Evolutionary conservation across 2,329 filamentous ascomycete genomes (phyloP), one percentile per base, ranked within the genome.

Genomic region (Sphaerulina populicola): DNA sequence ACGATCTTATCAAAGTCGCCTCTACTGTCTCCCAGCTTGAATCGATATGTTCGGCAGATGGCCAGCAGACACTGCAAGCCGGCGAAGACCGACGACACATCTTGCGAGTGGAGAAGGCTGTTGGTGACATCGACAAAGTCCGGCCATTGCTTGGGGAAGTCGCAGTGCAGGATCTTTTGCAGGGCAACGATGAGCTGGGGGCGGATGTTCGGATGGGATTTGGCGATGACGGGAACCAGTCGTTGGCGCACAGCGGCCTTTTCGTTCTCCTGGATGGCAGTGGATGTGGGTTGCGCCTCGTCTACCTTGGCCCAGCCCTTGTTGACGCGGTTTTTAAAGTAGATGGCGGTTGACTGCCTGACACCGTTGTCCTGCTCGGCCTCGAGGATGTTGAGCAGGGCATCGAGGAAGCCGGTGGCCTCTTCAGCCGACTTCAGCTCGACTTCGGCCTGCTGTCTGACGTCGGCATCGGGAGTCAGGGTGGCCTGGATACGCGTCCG

Each of bases 271-370:
- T 86, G 71, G 95, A 93, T 62, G 83, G 75, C 62, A 81, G 82
- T 62, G 30, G 55, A 55, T 31, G 55, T 51, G 41, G 60, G 53
- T 64, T 80, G 78, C 57, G 83, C 79, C 59, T 91, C 85, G 59
- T 94, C 87, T 65, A 78, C 77, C 57, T 80, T 82, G 50, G 84
- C 79, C 93, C 93, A 98, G 64, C 88, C 89, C 67, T 90, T 86
- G 69, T 86, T 91, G 69, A 97, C 86, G 68, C 90, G 86, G 74
- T 98, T 97, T 76, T 98, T 98, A 69, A 97, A 82, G 73, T 97
- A 98, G 63, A 98, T 88, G 66, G 91, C 90, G 66, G 89, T 88
- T 55, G 91, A 91, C 52, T 96, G 78, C 65, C 90, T 85, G 61
- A 96, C 81, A 57, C 84, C 84, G 64, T 82, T 77, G 62, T 94